phyloP scores from a whole-genome alignment of 139 green algal genomes.

The Nannochloris sp. region DNA sequence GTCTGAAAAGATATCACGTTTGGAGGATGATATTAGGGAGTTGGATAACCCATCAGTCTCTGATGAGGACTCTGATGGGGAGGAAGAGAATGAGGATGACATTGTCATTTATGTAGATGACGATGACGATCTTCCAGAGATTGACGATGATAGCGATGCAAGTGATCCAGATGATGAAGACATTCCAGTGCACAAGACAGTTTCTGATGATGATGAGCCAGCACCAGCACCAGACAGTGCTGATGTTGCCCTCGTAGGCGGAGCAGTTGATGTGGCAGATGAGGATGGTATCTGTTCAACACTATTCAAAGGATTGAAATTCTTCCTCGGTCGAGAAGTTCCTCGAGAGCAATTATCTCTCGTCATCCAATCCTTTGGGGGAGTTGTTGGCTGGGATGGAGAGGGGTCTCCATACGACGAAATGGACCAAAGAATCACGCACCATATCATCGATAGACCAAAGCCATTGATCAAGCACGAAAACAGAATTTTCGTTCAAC shows the following conservation, averaged over 20 bases:
- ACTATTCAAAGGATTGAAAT: conserved; percentile 83
- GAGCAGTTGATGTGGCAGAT: conserved; percentile 39
- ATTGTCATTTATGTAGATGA: not conserved
- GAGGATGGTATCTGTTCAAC: conserved; percentile 50
- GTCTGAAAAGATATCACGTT: conserved; percentile 17
- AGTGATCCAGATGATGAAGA: conserved; percentile 12
- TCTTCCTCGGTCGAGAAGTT: conserved; percentile 87
- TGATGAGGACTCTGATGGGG: not conserved
- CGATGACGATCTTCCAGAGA: conserved; percentile 5
- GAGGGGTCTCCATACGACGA: conserved; percentile 71
- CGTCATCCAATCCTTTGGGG: conserved; percentile 88
- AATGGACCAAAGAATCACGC: conserved; percentile 74
- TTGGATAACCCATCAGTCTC: conserved; percentile 3
- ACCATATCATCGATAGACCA: conserved; percentile 55
- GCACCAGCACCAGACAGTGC: not conserved
- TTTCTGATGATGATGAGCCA: conserved; percentile 1
- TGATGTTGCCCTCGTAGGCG: conserved; percentile 31
- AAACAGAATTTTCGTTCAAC: conserved; percentile 85
- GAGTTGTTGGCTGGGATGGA: conserved; percentile 79
- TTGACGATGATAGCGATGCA: conserved; percentile 15
- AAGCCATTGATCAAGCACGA: not conserved
- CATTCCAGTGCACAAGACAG: conserved; percentile 8
- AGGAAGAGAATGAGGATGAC: not conserved
- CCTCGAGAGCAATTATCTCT: conserved; percentile 85
- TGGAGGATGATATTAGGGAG: conserved; percentile 16